Conservation (phyloP, 352 stramenopile genomes). For the Phytophthora citricola region DNA sequence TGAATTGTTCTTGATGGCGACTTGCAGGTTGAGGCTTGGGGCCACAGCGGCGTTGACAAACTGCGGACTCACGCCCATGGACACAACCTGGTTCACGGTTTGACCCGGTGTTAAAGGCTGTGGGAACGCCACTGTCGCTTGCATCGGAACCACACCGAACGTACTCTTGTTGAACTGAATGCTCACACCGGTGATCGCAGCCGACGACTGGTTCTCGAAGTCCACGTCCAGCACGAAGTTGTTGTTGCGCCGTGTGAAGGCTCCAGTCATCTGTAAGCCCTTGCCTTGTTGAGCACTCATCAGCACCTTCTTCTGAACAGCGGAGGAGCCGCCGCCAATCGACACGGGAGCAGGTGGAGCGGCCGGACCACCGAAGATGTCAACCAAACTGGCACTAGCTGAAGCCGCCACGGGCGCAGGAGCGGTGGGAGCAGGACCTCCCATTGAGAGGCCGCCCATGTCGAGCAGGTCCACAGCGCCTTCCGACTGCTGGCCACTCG, state of each 20-base stretch:
- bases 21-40: conserved; percentile 90
- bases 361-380: conserved; percentile 84
- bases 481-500: conserved; percentile 31
- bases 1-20: conserved; percentile 98
- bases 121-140: conserved; percentile 89
- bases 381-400: conserved; percentile 57
- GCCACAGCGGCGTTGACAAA: conserved; percentile 80
- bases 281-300: conserved; percentile 87
- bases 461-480: conserved; percentile 79
- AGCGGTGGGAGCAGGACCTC: conserved; percentile 53
- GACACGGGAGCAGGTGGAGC: conserved; percentile 43
- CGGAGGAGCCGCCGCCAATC: conserved; percentile 13
- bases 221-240: conserved; percentile 81
- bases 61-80: conserved; percentile 82
- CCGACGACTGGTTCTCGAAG: conserved; percentile 89
- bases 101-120: conserved; percentile 76
- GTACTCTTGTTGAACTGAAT: conserved; percentile 99
- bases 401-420: conserved; percentile 39
- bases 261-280: conserved; percentile 89
- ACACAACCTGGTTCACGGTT: conserved; percentile 70
- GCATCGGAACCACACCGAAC: conserved; percentile 95
- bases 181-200: conserved; percentile 90
- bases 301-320: conserved; percentile 72
- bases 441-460: conserved; percentile 85
- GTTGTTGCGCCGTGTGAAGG: conserved; percentile 65